Evolutionary conservation across 2,329 filamentous ascomycete genomes (phyloP).

Genomic region (Ilyonectria robusta): DNA sequence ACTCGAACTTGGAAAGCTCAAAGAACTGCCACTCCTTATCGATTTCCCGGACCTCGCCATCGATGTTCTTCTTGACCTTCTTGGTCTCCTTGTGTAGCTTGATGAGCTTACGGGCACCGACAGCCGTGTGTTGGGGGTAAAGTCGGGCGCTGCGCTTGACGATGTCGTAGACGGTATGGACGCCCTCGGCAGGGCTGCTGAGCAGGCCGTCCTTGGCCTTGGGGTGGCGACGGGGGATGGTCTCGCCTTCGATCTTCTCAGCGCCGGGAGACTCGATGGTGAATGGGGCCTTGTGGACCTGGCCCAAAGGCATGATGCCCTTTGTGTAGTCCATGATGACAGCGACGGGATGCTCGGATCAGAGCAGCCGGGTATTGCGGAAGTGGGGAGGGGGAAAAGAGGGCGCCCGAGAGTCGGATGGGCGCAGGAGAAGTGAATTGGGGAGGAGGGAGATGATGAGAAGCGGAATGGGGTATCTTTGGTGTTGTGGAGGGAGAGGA

Average conservation of each 20-base stretch:
- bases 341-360: constrained; percentile 32
- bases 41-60: constrained; percentile 83
- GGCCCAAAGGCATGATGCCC: constrained; percentile 67
- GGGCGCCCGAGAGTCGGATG: constrained; percentile 8
- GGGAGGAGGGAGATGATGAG: constrained; percentile 3
- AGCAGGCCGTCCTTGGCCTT: constrained; percentile 79
- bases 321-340: constrained; percentile 54
- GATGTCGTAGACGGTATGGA: constrained; percentile 85
- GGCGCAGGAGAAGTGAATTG: constrained; percentile 21
- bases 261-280: constrained; percentile 80
- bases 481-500: constrained; percentile 20
- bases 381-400: constrained; percentile 20
- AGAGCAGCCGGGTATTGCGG: constrained; percentile 29
- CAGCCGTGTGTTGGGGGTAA: constrained; percentile 74
- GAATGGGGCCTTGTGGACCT: constrained; percentile 80
- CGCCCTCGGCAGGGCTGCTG: constrained; percentile 75
- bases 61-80: constrained; percentile 89
- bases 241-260: constrained; percentile 82
- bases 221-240: constrained; percentile 83
- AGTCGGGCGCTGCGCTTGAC: constrained; percentile 76
- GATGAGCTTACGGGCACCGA: constrained; percentile 81
- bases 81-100: constrained; percentile 86
- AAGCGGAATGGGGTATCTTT: constrained; percentile 19
- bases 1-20: constrained; percentile 84
- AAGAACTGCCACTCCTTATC: constrained; percentile 95